Evolutionary conservation across 805 yeast genomes (phyloP).

Genomic region (Brettanomyces nanus): DNA sequence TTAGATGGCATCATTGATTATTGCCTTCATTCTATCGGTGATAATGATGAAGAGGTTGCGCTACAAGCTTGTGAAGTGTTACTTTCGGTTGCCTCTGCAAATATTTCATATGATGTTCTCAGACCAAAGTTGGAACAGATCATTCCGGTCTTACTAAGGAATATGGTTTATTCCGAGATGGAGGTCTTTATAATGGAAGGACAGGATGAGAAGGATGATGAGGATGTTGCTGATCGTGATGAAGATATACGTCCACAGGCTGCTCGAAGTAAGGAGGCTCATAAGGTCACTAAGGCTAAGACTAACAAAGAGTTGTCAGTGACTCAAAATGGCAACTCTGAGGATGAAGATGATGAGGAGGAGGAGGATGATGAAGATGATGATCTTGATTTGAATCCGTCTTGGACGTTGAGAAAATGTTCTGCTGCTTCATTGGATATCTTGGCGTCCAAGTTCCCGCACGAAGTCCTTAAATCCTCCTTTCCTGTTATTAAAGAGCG

Average conservation of each 20-base stretch:
- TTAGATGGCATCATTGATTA: constrained; percentile 80
- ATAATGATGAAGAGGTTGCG: constrained; percentile 63
- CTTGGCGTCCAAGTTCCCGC: constrained; percentile 60
- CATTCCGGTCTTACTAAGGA: constrained; percentile 67
- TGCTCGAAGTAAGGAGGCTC: constrained; percentile 53
- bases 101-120: constrained; percentile 47
- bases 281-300: constrained; percentile 20
- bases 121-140: constrained; percentile 51
- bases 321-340: constrained; percentile 10
- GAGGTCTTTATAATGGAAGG: constrained; percentile 58
- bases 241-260: constrained; percentile 83
- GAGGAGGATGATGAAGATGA: constrained; percentile 70
- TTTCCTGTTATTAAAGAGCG: constrained; percentile 71
- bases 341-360: constrained; percentile 35
- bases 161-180: constrained; percentile 84
- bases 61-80: constrained; percentile 91
- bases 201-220: constrained; percentile 69
- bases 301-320: no score
- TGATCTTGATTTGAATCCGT: constrained; percentile 56
- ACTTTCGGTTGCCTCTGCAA: constrained; percentile 61
- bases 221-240: constrained; percentile 67
- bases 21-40: constrained; percentile 69
- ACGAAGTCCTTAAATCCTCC: constrained; percentile 53
- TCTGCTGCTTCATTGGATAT: constrained; percentile 89
- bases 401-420: constrained; percentile 91